Base-by-base conservation (phyloP, 225 moss, liverwort and hornwort genomes). In the Polytrichum commune region DNA sequence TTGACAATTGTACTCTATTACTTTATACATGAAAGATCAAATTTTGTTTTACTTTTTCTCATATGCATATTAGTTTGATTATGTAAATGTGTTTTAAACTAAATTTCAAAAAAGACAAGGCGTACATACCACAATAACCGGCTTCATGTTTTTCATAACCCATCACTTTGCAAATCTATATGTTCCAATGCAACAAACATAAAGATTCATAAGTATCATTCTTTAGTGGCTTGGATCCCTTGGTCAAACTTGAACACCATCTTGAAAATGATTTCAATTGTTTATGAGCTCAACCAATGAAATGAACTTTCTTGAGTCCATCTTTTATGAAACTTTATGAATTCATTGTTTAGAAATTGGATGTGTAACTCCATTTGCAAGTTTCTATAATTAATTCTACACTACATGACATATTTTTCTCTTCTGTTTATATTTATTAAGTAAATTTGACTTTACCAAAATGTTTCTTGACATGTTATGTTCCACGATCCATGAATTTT, bases 161-260 rank as follows among this genome's bases (percentile, higher is more conserved):
- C 81, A 91, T 73, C 25, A 77, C 83, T 77, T 70, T 81, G 74
- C 91, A 91, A 78, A 91, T 83, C 84, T 87, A 72, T 54, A 46
- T 54, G n/a, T 32, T 29, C 9, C 30, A 13, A 73, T 6, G 19
- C 46, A 33, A 54, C 24, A 55, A 63, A 5, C 24, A 20, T 9
- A 22, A 24, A 22, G 5, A 9, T 58, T 22, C 58, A n/a, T 58
- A 19, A 58, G 4, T 23, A 8, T 1, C 0, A 6, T 58, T 58
- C 22, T 23, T 6, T 9, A 23, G 22, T 20, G 58, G 13, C 13
- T 3, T 3, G 16, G 16, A 13, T 16, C 46, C 16, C 16, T 16
- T 3, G 16, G 46, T 46, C 38, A 38, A 38, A 3, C 3, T 13
- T 13, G 13, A 13, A 13, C 13, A 2, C 13, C 13, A 16, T 13